These are phyloP conservation scores for Neurospora intermedia DNA, from an alignment of 495 filamentous ascomycete species.

Conservation along the genomic window DNA sequence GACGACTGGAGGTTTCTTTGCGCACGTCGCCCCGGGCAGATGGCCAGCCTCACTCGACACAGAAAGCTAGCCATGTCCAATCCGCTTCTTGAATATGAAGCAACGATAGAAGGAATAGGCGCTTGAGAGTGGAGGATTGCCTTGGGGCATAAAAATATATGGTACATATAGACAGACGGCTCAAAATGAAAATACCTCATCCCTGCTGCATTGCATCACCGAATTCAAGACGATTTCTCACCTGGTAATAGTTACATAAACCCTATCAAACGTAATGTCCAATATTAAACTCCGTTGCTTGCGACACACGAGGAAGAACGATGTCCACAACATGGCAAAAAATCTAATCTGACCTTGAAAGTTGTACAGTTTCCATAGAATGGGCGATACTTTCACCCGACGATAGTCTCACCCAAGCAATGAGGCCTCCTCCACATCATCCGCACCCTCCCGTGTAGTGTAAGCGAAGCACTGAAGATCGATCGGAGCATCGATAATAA, in stretches of 20 bases:
- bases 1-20: neutral
- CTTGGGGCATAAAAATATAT: neutral
- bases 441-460: neutral
- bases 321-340: neutral
- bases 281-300: neutral
- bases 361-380: neutral
- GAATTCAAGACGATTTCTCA: neutral
- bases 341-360: neutral
- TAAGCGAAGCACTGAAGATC: neutral
- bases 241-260: neutral
- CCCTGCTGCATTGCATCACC: neutral
- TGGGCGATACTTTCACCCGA: neutral
- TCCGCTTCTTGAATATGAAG: neutral
- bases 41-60: neutral
- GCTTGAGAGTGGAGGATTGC: neutral
- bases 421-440: neutral
- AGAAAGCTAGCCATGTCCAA: neutral
- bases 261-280: neutral
- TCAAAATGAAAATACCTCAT: neutral
- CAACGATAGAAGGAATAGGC: neutral
- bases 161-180: neutral
- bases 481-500: neutral
- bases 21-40: neutral
- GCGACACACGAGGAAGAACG: neutral
- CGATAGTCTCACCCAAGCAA: neutral